Evolutionary conservation across 2,329 filamentous ascomycete species (phyloP).

Genomic region (Aspergillus felis): DNA sequence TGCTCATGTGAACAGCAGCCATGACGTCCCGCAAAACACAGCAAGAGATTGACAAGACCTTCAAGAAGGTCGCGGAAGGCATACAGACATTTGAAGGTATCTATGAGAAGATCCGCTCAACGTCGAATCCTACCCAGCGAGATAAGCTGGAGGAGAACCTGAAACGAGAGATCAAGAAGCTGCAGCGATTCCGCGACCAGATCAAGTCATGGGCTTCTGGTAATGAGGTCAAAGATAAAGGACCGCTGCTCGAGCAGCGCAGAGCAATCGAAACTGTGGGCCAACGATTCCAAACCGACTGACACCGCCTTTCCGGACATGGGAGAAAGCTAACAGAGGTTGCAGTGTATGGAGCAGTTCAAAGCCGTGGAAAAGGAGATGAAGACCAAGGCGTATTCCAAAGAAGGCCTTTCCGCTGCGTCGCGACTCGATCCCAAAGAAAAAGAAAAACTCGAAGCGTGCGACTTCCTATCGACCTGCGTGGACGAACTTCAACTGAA

Average conservation of each 20-base stretch:
- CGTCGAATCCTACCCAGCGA: slow-evolving; percentile 89
- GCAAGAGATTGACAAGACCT: slow-evolving; percentile 98
- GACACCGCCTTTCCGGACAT: slow-evolving; percentile 2
- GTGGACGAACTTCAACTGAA: slow-evolving; percentile 92
- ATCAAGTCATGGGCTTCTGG: slow-evolving; percentile 99
- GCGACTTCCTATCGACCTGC: slow-evolving; percentile 79
- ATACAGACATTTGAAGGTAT: slow-evolving; percentile 89
- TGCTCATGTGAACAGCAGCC: slow-evolving; percentile 26
- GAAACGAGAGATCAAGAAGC: slow-evolving; percentile 99
- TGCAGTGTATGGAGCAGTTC: slow-evolving; percentile 84
- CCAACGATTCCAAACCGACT: slow-evolving; percentile 8
- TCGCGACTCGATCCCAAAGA: slow-evolving; percentile 96
- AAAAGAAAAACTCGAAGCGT: slow-evolving; percentile 83
- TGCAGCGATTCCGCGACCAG: slow-evolving; percentile 93
- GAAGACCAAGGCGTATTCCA: slow-evolving; percentile 99
- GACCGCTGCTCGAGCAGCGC: slow-evolving; percentile 85
- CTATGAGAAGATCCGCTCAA: slow-evolving; percentile 95
- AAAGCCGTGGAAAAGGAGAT: slow-evolving; percentile 99
- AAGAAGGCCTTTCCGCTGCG: slow-evolving; percentile 89
- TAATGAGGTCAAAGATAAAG: slow-evolving; percentile 99
- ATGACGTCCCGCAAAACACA: slow-evolving; percentile 97
- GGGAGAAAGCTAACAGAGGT: slow-evolving; percentile 22
- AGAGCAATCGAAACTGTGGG: slow-evolving; percentile 93
- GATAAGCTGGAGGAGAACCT: slow-evolving; percentile 97
- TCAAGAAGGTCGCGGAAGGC: slow-evolving; percentile 96